Evolutionary conservation across 1,139 yeast species (phyloP), one percentile per base, ranked within the genome.

Genomic region (Geotrichum carabidarum): DNA sequence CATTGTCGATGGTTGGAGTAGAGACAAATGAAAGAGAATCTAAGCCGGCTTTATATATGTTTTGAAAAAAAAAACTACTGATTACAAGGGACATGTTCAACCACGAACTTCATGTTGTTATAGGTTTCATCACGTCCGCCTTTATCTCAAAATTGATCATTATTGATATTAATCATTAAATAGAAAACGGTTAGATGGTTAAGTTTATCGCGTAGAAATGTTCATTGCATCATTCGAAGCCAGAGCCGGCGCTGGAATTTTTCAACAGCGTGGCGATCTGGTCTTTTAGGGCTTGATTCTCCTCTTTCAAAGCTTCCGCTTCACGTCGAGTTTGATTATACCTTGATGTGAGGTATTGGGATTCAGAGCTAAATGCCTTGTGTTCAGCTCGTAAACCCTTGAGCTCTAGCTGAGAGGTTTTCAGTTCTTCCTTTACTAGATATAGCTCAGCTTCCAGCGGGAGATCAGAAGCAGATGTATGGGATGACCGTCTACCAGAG

Each of bases 281-380:
- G 8, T 12, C 45, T 46, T 55, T 59, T 43, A 58, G 47, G 30
- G 46, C 55, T 15, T 53, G 56, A 38, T 54, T 57, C 36, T 57
- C 58, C 31, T 43, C 36, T 5, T 42, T 38, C 44, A 63, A 38
- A 30, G 40, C 30, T 12, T 54, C 58, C 8, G 57, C 52, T 27
- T 63, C 65, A 11, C 52, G 54, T 27, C 62, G 52, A 15, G 62
- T 55, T 5, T 44, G 44, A 57, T 64, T 64, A 51, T 64, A 64
- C 50, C 61, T 61, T 32, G 60, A 41, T 1, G 65, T 64, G 36
- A 63, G 55, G 47, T 63, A 60, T 44, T 64, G 67, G 8, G 58
- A 46, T 43, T 64, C 67, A 8, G 59, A 46, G 27, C 52, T 35
- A 32, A 62, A 63, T 8, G 59, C 54, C 38, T 59, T 58, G 38